Evolutionary conservation across 108 stramenopile genomes (phyloP).

Genomic region (Fragilaria crotonensis): DNA sequence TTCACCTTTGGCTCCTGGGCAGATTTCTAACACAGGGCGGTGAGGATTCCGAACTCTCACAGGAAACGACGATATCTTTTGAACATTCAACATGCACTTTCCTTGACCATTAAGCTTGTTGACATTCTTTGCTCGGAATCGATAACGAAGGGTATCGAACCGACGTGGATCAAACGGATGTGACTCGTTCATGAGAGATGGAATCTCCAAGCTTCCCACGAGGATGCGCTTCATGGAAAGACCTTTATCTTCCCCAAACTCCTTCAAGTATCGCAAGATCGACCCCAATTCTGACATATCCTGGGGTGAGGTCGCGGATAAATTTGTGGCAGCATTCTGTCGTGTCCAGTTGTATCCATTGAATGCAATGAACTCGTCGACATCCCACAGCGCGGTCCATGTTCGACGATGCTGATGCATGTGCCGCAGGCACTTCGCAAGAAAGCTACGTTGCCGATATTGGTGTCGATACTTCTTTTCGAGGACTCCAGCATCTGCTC

Average conservation of each 20-base stretch:
- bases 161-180: neutral
- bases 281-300: neutral
- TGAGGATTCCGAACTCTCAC: neutral
- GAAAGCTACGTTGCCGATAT: neutral
- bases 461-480: neutral
- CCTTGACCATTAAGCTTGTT: neutral
- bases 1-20: neutral
- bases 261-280: neutral
- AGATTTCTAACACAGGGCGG: neutral
- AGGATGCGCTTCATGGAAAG: neutral
- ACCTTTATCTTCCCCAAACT: neutral
- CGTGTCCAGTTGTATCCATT: neutral
- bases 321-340: no score
- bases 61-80: neutral
- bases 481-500: neutral
- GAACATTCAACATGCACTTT: neutral
- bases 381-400: neutral
- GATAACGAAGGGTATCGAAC: neutral
- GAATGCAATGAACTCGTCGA: slow-evolving; percentile 1
- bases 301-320: neutral
- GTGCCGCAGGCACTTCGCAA: neutral
- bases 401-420: neutral
- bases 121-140: neutral
- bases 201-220: neutral
- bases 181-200: neutral